Conservation (phyloP, 2,329 filamentous ascomycete species). For the Trichothecium sympodiale region DNA sequence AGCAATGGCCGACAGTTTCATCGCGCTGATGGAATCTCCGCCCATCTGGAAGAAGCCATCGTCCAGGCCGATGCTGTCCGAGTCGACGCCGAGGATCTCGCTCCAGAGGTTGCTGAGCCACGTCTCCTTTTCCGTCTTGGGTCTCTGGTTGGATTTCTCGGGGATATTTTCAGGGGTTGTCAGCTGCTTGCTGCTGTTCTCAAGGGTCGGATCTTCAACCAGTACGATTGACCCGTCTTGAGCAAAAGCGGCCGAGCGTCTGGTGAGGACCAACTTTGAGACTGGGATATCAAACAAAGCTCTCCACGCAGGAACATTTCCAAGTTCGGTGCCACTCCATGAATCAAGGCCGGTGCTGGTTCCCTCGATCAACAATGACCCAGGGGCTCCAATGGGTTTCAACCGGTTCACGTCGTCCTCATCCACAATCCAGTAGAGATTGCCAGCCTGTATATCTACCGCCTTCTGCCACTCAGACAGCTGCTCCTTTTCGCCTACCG, state of each 20-base stretch:
- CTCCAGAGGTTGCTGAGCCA: constrained; percentile 25
- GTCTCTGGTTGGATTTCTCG: constrained; percentile 6
- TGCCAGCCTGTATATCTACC: no score
- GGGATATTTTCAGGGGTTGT: constrained; percentile 12
- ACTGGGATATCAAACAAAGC: constrained; percentile 2
- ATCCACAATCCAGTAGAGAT: constrained; percentile 11
- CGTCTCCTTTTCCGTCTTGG: constrained; percentile 6
- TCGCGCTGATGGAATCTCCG: constrained; percentile 38
- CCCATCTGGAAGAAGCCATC: constrained; percentile 39
- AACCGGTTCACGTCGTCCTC: constrained; percentile 9
- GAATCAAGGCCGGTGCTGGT: no score
- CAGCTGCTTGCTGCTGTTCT: neutral
- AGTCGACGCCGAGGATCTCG: constrained; percentile 19
- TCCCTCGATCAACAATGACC: constrained; percentile 26
- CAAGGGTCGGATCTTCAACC: constrained; percentile 22
- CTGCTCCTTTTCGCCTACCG: no score
- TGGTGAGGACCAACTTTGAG: constrained; percentile 3
- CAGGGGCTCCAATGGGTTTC: constrained; percentile 13
- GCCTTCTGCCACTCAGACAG: no score
- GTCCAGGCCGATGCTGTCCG: constrained; percentile 23
- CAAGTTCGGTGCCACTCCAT: no score
- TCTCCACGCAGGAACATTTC: no score
- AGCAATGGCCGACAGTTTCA: constrained; percentile 25
- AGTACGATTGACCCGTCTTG: constrained; percentile 12
- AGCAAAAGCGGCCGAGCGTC: constrained; percentile 1